Percentiles rank a stretch among this genome's conserved stretches.
Conservation (phyloP, 2,329 filamentous ascomycete species). For the Malbranchea zuffiana region DNA sequence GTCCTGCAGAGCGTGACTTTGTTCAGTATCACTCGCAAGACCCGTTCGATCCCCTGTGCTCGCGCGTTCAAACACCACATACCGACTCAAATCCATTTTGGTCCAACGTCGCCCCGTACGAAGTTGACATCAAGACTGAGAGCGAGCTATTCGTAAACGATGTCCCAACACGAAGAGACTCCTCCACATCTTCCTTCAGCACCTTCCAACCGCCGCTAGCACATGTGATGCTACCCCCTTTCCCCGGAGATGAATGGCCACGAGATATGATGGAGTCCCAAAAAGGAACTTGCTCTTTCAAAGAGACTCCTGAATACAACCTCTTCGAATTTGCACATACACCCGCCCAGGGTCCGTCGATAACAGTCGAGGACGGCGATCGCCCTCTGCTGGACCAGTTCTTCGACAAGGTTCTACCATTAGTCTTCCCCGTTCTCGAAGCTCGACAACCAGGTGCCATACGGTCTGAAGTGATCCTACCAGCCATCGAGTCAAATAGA, state of each 20-base stretch:
- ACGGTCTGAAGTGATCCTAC: constrained; percentile 70
- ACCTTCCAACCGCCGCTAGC: constrained; percentile 72
- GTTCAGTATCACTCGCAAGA: constrained; percentile 51
- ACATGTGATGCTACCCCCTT: constrained; percentile 54
- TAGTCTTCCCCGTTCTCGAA: constrained; percentile 86
- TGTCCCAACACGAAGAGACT: constrained; percentile 72
- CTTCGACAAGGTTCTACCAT: constrained; percentile 71
- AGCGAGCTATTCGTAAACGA: constrained; percentile 89
- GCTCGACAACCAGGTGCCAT: constrained; percentile 77
- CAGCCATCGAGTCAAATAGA: constrained; percentile 80
- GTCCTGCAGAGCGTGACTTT: constrained; percentile 54
- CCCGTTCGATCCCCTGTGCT: constrained; percentile 32
- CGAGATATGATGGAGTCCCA: no score
- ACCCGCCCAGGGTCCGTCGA: constrained; percentile 38
- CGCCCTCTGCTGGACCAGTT: constrained; percentile 83
- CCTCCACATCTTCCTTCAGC: constrained; percentile 83
- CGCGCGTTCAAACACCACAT: constrained; percentile 38
- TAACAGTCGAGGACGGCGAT: constrained; percentile 75
- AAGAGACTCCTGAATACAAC: constrained; percentile 60
- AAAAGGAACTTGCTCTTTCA: constrained; percentile 48
- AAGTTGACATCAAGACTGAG: constrained; percentile 93
- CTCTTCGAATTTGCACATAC: constrained; percentile 74
- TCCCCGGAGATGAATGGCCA: constrained; percentile 57
- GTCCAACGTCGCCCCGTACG: constrained; percentile 60
- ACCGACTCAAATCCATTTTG: constrained; percentile 52